Evolutionary conservation across 1,284 basidiomycete genomes (phyloP).

Genomic region (Sanghuangporus weigelae): DNA sequence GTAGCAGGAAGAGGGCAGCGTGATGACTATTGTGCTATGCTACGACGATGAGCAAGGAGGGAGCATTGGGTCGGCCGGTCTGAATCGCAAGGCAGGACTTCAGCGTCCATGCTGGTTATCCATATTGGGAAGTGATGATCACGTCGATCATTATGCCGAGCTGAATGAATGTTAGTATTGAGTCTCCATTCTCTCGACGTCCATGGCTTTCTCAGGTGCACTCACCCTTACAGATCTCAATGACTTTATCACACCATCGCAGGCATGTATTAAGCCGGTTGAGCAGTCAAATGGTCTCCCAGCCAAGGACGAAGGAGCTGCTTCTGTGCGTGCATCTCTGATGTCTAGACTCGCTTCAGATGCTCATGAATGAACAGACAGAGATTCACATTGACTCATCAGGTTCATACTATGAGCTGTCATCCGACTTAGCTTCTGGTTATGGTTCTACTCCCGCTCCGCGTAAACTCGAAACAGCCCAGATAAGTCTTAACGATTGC

Average conservation of each 20-base stretch:
- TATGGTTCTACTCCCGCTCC: slow-evolving; percentile 19
- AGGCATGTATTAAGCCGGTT: slow-evolving; percentile 97
- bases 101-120: neutral
- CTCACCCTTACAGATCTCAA: slow-evolving; percentile 94
- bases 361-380: slow-evolving; percentile 45
- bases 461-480: slow-evolving; percentile 81
- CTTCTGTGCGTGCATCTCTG: slow-evolving; percentile 42
- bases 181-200: neutral
- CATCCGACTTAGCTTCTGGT: slow-evolving; percentile 26
- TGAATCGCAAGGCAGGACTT: neutral
- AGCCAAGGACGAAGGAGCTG: slow-evolving; percentile 46
- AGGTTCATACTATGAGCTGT: slow-evolving; percentile 78
- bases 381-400: slow-evolving; percentile 83
- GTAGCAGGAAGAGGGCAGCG: neutral
- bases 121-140: neutral
- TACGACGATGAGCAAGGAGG: neutral
- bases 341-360: slow-evolving; percentile 6
- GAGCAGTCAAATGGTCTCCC: slow-evolving; percentile 51
- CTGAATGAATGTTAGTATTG: neutral
- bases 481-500: slow-evolving; percentile 96
- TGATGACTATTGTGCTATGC: neutral
- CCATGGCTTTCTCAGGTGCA: slow-evolving; percentile 89
- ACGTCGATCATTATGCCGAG: neutral
- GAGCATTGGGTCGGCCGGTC: neutral
- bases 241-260: slow-evolving; percentile 96